These are phyloP conservation scores for Alternaria sp. DNA, from an alignment of 2,329 filamentous ascomycete genomes.

Conservation along the genomic window DNA sequence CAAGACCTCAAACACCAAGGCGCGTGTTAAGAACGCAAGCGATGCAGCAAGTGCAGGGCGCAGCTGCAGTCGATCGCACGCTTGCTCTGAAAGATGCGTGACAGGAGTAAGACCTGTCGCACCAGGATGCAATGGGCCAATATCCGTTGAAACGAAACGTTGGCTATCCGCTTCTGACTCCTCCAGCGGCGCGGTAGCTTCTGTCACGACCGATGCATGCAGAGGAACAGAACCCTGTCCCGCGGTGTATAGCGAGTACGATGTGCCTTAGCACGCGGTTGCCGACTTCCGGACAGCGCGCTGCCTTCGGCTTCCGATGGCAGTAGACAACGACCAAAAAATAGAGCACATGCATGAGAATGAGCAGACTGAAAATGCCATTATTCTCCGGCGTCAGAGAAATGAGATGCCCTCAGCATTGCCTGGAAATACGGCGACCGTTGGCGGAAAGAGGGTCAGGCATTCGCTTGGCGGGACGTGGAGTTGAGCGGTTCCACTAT, in stretches of 20 bases:
- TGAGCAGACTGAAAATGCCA: neutral
- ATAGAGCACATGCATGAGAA: neutral
- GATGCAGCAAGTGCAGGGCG: conserved; percentile 4
- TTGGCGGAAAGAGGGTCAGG: neutral
- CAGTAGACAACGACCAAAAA: neutral
- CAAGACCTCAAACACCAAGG: neutral
- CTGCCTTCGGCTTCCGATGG: neutral
- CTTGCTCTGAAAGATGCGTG: conserved; percentile 14
- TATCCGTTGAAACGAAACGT: conserved; percentile 28
- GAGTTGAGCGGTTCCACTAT: conserved; percentile 7
- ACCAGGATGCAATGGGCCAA: conserved; percentile 29
- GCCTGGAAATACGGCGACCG: neutral
- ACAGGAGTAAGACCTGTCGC: conserved; percentile 25
- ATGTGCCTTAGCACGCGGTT: neutral
- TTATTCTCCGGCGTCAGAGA: conserved; percentile 1
- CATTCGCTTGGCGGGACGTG: conserved; percentile 7
- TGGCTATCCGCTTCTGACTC: conserved; percentile 16
- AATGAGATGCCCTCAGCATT: conserved; percentile 8
- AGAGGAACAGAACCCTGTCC: neutral
- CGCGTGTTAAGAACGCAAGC: conserved; percentile 3
- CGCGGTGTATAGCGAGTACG: neutral
- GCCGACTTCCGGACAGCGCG: neutral
- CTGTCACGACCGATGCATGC: neutral
- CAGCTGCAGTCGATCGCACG: conserved; percentile 11
- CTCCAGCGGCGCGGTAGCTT: conserved; percentile 1